Evolutionary conservation across 108 stramenopile species (phyloP).

Genomic region (Conticribra guillardii): DNA sequence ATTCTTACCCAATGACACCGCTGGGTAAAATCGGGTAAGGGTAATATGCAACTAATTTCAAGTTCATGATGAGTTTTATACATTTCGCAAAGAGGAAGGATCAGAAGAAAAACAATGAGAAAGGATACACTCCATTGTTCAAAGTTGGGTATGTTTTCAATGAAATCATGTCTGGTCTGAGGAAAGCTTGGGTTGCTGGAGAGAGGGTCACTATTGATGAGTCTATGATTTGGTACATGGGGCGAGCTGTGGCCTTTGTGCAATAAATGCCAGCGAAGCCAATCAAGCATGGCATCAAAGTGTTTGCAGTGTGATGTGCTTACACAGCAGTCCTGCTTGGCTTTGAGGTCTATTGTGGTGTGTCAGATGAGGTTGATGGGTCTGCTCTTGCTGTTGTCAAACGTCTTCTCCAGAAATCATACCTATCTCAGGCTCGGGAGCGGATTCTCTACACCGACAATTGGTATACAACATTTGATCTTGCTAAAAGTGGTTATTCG

Average conservation of each 20-base stretch:
- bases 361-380: not conserved
- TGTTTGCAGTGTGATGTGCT: not conserved
- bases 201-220: not conserved
- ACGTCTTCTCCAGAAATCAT: not conserved
- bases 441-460: conserved; percentile 24
- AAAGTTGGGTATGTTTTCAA: not conserved
- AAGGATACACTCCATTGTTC: not conserved
- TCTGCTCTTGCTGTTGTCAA: not conserved
- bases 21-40: too few species aligned
- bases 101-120: not conserved
- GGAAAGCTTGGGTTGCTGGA: not conserved
- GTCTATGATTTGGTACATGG: not conserved
- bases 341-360: not conserved
- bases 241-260: not conserved
- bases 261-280: not conserved
- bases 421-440: not conserved
- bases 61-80: not conserved
- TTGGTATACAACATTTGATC: conserved; percentile 8
- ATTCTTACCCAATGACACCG: too few species aligned
- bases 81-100: not conserved
- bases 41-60: too few species aligned
- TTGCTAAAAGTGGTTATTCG: conserved; percentile 8
- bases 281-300: not conserved
- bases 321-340: not conserved
- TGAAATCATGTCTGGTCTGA: not conserved